Conservation (phyloP, 2,329 filamentous ascomycete species). For the Phialophora verrucosa region DNA sequence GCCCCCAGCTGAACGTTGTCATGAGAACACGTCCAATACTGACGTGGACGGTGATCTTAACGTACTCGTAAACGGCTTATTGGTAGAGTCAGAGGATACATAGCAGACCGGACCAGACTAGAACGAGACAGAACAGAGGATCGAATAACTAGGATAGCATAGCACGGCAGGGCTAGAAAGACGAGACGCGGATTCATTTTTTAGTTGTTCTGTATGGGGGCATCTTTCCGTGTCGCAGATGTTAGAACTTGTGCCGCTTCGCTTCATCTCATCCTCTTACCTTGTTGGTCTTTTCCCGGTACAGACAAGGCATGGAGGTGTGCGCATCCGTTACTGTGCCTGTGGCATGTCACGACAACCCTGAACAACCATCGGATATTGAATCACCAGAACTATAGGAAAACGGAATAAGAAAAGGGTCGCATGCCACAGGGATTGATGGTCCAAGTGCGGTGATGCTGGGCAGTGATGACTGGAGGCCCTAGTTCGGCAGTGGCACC, state of each 20-base stretch:
- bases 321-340: not conserved
- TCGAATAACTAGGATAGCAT: not conserved
- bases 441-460: not conserved
- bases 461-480: not conserved
- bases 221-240: too few relatives aligned
- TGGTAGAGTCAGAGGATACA: not conserved
- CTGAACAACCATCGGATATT: too few relatives aligned
- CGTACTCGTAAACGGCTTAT: not conserved
- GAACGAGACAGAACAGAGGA: not conserved
- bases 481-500: not conserved
- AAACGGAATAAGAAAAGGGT: not conserved
- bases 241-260: not conserved
- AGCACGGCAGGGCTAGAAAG: not conserved
- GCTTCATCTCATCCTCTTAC: too few relatives aligned
- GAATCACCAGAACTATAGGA: too few relatives aligned
- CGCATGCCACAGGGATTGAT: not conserved
- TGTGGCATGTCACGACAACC: too few relatives aligned
- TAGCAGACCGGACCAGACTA: not conserved
- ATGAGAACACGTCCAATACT: not conserved
- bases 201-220: too few relatives aligned
- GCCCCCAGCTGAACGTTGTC: not conserved
- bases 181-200: too few relatives aligned
- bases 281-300: too few relatives aligned
- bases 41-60: too few relatives aligned
- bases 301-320: not conserved